Conservation (phyloP, 1,139 yeast species). For the Debaryomyces subglobosus region DNA sequence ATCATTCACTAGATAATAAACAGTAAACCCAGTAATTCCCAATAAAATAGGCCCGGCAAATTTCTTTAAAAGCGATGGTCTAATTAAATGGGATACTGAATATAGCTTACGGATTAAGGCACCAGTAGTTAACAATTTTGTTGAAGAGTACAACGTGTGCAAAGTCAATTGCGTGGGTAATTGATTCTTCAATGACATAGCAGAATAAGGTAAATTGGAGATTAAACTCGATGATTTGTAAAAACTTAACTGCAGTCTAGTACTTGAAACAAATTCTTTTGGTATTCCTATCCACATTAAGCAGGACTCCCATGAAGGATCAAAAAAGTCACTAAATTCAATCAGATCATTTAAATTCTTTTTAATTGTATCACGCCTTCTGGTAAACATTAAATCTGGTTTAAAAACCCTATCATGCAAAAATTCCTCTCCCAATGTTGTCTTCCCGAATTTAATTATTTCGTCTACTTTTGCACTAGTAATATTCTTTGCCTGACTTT, state of each 20-base stretch:
- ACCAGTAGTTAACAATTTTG: slow-evolving; percentile 46
- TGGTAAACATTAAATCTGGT: slow-evolving; percentile 81
- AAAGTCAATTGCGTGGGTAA: slow-evolving; percentile 45
- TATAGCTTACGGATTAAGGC: slow-evolving; percentile 40
- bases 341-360: slow-evolving; percentile 63
- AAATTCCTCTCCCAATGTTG: slow-evolving; percentile 58
- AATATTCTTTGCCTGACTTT: slow-evolving; percentile 62
- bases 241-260: slow-evolving; percentile 33
- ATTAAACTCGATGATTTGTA: slow-evolving; percentile 42
- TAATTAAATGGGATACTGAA: slow-evolving; percentile 29
- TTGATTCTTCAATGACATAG: slow-evolving; percentile 36
- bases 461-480: slow-evolving; percentile 64
- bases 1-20: slow-evolving; percentile 72
- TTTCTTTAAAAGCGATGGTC: slow-evolving; percentile 34
- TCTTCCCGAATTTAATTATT: slow-evolving; percentile 66
- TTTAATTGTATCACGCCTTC: slow-evolving; percentile 64
- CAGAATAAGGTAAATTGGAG: slow-evolving; percentile 34
- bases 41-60: slow-evolving; percentile 51
- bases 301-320: slow-evolving; percentile 68
- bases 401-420: slow-evolving; percentile 70
- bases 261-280: slow-evolving; percentile 28
- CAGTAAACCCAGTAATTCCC: slow-evolving; percentile 58
- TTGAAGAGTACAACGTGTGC: slow-evolving; percentile 49
- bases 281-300: slow-evolving; percentile 48
- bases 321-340: slow-evolving; percentile 71